Evolutionary conservation across 768 basidiomycete genomes (phyloP).

Genomic region (Tubosaeta brunneosetosa): DNA sequence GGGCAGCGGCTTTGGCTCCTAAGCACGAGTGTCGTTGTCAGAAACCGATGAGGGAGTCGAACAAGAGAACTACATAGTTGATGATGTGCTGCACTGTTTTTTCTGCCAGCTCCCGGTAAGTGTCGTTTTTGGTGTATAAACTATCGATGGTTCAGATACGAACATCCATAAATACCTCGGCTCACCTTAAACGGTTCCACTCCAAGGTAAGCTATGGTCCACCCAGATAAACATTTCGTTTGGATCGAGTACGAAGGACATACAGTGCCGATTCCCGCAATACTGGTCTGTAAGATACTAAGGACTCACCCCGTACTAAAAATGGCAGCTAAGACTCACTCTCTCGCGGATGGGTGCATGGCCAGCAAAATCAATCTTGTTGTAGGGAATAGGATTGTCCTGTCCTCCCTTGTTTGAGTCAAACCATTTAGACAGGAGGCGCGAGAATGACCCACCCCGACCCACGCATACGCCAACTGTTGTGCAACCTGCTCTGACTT

Average conservation of each 20-base stretch:
- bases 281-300: conserved; percentile 37
- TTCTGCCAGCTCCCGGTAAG: conserved; percentile 50
- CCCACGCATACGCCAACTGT: conserved; percentile 60
- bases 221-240: not conserved
- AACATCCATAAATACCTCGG: not conserved
- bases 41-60: not conserved
- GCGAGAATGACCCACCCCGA: conserved; percentile 38
- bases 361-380: conserved; percentile 34
- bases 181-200: conserved; percentile 46
- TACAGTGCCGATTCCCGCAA: conserved; percentile 43
- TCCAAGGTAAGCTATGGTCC: conserved; percentile 50
- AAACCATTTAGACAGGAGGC: not conserved
- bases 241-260: conserved; percentile 5
- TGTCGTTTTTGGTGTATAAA: conserved; percentile 55
- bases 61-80: conserved; percentile 29
- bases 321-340: conserved; percentile 23
- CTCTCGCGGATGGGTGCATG: conserved; percentile 26
- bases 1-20: conserved; percentile 20
- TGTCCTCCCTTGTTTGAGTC: conserved; percentile 7
- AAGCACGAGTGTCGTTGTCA: not conserved
- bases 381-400: conserved; percentile 38
- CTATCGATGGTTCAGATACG: conserved; percentile 5
- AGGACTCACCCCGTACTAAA: not conserved
- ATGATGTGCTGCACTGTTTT: conserved; percentile 52
- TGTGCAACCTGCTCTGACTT: conserved; percentile 63